Evolutionary conservation across 2,329 filamentous ascomycete genomes (phyloP), one percentile per base, ranked within the genome.

Genomic region (Keithomyces neogunnii): DNA sequence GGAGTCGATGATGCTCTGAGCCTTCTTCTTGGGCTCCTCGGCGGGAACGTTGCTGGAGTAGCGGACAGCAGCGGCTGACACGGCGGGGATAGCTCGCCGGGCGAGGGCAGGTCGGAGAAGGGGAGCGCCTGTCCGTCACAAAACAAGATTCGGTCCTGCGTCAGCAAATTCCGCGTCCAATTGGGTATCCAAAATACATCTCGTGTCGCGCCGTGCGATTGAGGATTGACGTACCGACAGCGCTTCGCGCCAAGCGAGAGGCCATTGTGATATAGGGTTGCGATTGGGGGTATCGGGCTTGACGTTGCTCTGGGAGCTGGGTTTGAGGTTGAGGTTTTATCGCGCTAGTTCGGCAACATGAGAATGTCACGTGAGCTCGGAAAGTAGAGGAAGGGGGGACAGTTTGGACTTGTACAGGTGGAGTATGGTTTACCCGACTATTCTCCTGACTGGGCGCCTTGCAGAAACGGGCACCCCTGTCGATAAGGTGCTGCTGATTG

Each of bases 21-120:
- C 93, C 83, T 95, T 96, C 78, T 88, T 88, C 81, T 96, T 91
- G 69, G 95, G 92, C 66, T 96, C 89, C 73, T 93, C 84, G 63
- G 84, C 73, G 56, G 91, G 89, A 51, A 92, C 82, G 70, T 84
- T 86, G 67, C 89, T 91, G 64, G 81, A 76, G 69, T 82, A 79
- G 69, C 89, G 86, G 59, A 75, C 78, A 62, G 81, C 74, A 64
- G 84, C 80, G 65, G 83, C 80, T 69, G 81, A 78, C 74, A 92
- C 65, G 69, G 88, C 83, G 72, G 89, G 87, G 66, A 91, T 73
- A 67, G 81, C 74, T 72, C 86, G 85, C 75, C 84, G 74, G 74
- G 85, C 78, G 71, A 95, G 75, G 69, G 84, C 81, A 69, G 88
- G 86, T 75, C 92, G 89, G 75, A 95, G 83, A 78, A 89, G 88